Evolutionary conservation across 352 stramenopile species (phyloP).

Genomic region (Lagenidium giganteum): DNA sequence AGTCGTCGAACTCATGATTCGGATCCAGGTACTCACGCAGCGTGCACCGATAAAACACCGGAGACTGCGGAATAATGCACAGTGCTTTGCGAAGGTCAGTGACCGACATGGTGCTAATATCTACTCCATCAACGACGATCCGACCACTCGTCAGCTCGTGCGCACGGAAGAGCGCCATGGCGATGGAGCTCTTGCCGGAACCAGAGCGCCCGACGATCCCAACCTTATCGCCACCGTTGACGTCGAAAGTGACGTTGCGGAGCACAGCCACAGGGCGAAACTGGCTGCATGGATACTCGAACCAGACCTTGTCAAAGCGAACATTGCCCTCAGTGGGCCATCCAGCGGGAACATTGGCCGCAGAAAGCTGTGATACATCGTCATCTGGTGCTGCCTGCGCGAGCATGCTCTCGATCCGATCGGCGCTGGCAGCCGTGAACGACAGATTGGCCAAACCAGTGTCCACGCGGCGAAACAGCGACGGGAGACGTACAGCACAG

Average conservation of each 20-base stretch:
- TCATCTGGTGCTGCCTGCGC: too few species aligned
- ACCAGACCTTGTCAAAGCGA: slow-evolving; percentile 78
- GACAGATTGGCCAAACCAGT: too few species aligned
- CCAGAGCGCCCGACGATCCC: too few species aligned
- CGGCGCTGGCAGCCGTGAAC: too few species aligned
- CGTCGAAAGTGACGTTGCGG: slow-evolving; percentile 26
- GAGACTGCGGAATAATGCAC: slow-evolving; percentile 65
- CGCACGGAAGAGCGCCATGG: slow-evolving; percentile 80
- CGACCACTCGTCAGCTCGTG: slow-evolving; percentile 61
- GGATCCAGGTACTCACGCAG: slow-evolving; percentile 10
- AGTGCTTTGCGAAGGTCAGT: slow-evolving; percentile 14
- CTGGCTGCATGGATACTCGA: slow-evolving; percentile 87
- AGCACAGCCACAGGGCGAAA: slow-evolving; percentile 34
- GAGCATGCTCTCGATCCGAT: too few species aligned
- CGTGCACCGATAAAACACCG: slow-evolving; percentile 87
- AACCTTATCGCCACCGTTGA: too few species aligned
- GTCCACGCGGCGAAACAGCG: too few species aligned
- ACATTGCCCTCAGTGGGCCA: too few species aligned
- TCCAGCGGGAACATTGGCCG: too few species aligned
- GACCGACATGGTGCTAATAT: slow-evolving; percentile 27
- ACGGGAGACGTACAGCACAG: too few species aligned
- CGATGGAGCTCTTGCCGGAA: slow-evolving; percentile 72
- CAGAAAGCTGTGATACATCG: too few species aligned
- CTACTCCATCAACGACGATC: slow-evolving; percentile 31
- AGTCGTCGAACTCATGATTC: too few species aligned